Conservation (phyloP, 2,329 filamentous ascomycete species). For the Rutstroemia sp. region DNA sequence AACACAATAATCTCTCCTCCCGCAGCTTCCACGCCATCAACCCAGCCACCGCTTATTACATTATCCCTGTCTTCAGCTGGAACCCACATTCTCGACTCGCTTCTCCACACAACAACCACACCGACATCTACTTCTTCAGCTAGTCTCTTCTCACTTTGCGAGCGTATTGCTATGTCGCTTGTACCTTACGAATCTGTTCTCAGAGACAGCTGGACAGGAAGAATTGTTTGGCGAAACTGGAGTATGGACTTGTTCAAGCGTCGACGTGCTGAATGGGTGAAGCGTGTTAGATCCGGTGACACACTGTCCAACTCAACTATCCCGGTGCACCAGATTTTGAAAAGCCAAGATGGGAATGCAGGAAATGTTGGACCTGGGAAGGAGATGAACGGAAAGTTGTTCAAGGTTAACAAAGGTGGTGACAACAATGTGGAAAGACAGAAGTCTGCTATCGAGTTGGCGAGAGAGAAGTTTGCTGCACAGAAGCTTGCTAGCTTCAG, state of each 20-base stretch:
- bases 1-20: slow-evolving; percentile 43
- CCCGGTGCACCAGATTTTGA: not conserved
- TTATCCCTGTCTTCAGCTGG: slow-evolving; percentile 51
- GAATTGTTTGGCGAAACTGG: slow-evolving; percentile 69
- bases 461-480: slow-evolving; percentile 27
- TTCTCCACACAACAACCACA: slow-evolving; percentile 39
- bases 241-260: slow-evolving; percentile 64
- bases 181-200: slow-evolving; percentile 49
- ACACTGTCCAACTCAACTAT: not conserved
- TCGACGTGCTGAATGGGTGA: slow-evolving; percentile 55
- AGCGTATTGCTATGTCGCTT: slow-evolving; percentile 58
- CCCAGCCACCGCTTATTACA: slow-evolving; percentile 14
- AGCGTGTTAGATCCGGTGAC: slow-evolving; percentile 34
- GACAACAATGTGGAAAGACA: slow-evolving; percentile 10
- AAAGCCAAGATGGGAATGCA: slow-evolving; percentile 4
- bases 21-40: not conserved
- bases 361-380: not conserved
- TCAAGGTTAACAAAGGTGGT: slow-evolving; percentile 2
- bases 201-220: slow-evolving; percentile 56
- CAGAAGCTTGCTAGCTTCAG: slow-evolving; percentile 16
- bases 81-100: slow-evolving; percentile 59
- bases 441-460: slow-evolving; percentile 27
- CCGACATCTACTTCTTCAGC: slow-evolving; percentile 12
- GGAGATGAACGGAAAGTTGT: not conserved
- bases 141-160: slow-evolving; percentile 55